Evolutionary conservation across 768 basidiomycete genomes (phyloP).

Genomic region (Termitomyces sp.): DNA sequence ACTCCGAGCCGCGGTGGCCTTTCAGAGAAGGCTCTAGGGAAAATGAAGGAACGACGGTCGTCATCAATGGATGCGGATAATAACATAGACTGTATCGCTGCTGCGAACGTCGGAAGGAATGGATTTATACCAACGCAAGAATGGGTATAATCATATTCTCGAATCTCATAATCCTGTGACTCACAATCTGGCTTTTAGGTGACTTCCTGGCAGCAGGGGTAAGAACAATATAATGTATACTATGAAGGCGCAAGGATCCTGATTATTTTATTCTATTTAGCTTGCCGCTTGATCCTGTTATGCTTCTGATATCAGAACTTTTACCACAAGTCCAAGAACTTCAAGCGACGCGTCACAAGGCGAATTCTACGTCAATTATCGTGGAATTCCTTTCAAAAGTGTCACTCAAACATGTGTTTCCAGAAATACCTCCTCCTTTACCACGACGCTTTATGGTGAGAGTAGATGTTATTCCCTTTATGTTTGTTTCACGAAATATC

Average conservation of each 20-base stretch:
- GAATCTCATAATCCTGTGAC: neutral
- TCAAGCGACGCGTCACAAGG: constrained; percentile 58
- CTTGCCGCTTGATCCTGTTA: constrained; percentile 82
- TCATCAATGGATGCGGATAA: constrained; percentile 43
- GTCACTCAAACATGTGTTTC: constrained; percentile 67
- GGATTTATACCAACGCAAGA: constrained; percentile 95
- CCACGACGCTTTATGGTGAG: constrained; percentile 76
- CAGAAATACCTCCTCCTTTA: constrained; percentile 55
- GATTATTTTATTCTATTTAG: constrained; percentile 28
- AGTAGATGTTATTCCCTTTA: constrained; percentile 3
- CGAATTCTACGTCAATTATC: constrained; percentile 61
- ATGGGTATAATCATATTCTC: constrained; percentile 65
- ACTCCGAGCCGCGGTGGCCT: constrained; percentile 24
- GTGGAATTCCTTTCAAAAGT: constrained; percentile 70
- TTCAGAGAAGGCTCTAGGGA: constrained; percentile 90
- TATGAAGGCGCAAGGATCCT: neutral
- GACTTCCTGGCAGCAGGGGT: constrained; percentile 97
- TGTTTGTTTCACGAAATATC: constrained; percentile 2
- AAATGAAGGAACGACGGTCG: constrained; percentile 75
- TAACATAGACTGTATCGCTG: constrained; percentile 60
- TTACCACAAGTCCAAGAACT: constrained; percentile 79
- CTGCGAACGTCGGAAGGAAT: constrained; percentile 73
- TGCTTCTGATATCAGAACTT: constrained; percentile 85
- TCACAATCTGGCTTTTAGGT: constrained; percentile 38
- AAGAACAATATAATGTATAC: constrained; percentile 12